Conservation (phyloP, 495 filamentous ascomycete genomes). For the Annulohypoxylon stygium region DNA sequence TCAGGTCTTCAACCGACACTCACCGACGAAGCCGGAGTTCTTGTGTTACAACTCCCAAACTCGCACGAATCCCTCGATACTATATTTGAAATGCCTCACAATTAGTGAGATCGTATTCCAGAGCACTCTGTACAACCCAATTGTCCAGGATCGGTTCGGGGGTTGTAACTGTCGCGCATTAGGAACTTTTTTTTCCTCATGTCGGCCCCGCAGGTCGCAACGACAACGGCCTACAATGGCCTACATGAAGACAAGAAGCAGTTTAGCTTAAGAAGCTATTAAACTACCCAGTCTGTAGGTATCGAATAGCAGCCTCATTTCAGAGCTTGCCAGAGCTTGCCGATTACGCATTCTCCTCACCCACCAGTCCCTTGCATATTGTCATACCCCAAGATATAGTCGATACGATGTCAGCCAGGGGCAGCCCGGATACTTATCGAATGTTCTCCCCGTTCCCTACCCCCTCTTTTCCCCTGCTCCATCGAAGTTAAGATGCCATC, state of each 20-base stretch:
- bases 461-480: constrained; percentile 20
- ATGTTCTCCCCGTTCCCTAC: constrained; percentile 5
- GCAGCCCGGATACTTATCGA: constrained; percentile 41
- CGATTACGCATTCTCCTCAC: constrained; percentile 47
- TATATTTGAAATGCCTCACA: constrained; percentile 47
- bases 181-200: constrained; percentile 40
- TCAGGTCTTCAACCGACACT: constrained; percentile 18
- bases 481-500: constrained; percentile 38
- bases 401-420: constrained; percentile 39
- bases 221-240: constrained; percentile 27
- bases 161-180: constrained; percentile 46
- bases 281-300: neutral
- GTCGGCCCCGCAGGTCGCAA: constrained; percentile 41
- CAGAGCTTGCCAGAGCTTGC: constrained; percentile 19
- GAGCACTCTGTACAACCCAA: constrained; percentile 37
- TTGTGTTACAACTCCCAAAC: constrained; percentile 28
- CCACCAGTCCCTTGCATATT: constrained; percentile 52
- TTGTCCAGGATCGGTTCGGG: constrained; percentile 39
- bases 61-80: constrained; percentile 32
- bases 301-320: constrained; percentile 40
- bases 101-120: constrained; percentile 42
- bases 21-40: constrained; percentile 20
- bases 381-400: constrained; percentile 49
- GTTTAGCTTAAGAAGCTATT: neutral
- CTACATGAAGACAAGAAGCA: neutral